Base-by-base conservation (phyloP, 2,329 filamentous ascomycete species). In the Trichoderma afroharzianum region DNA sequence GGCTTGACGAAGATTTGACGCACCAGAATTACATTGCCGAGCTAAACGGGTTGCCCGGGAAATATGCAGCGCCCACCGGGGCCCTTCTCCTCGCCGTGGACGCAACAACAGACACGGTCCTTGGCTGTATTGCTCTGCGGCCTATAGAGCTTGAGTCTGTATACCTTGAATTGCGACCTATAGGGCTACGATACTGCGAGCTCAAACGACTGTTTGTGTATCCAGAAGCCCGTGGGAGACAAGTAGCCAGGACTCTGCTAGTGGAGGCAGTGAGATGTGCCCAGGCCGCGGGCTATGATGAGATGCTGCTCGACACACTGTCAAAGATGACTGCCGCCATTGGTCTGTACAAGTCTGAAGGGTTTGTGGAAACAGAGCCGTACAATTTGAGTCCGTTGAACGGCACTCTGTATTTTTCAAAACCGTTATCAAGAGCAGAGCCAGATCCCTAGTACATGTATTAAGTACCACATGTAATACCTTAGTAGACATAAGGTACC, bases 141-240 rank as follows among this genome's bases (percentile, higher is more conserved):
- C 74, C 77, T 3, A 47, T 78, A 26, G 55, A 72, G 2, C 63
- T 77, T 0, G 71, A 74, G 9, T 5, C 72, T 1, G 43, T 72
- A 3, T 77, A 76, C 36, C 18, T 58, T 0, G 53, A n/a, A 28
- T 62, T 50, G 3, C 70, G 33, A 6, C 18, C 6, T 3, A n/a
- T 2, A 2, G 36, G 70, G 6, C 33, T 57, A 4, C 70, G 68
- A 24, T 76, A 75, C 61, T 77, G 77, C 32, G 78, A 79, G 47
- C 59, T 79, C 21, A 79, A 78, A 50, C 71, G 77, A 9, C 72
- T 79, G 2, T 79, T 75, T 58, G 74, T 79, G 6, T 78, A 78
- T 21, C 77, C 78, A 0, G 76, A 74, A 47, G 76, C 75, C 3
- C 69, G 77, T 14, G 78, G 77, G 6, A 71, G 76, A 7, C 74